Conservation (phyloP, 2,329 filamentous ascomycete species). For the Claviceps pazoutovae region DNA sequence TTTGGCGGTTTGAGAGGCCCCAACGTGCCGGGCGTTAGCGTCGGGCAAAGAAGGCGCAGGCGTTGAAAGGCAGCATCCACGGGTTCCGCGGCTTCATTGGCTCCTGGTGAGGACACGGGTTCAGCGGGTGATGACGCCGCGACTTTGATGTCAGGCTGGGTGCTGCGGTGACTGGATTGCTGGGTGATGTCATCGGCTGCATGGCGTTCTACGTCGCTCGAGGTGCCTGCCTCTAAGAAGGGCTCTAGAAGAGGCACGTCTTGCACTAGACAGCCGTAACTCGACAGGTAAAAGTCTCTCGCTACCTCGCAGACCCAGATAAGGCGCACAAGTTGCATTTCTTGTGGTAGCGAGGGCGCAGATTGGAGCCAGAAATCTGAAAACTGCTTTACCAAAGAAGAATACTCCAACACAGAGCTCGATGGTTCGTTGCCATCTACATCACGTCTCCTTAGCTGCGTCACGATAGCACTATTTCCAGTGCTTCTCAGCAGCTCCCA, state of each 20-base stretch:
- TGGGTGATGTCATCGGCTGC: constrained; percentile 6
- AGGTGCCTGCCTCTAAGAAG: constrained; percentile 13
- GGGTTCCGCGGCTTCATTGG: too few relatives aligned
- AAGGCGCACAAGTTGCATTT: constrained; percentile 12
- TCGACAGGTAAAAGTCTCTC: constrained; percentile 21
- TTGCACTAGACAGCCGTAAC: constrained; percentile 22
- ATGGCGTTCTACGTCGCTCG: constrained; percentile 3
- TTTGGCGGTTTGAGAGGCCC: constrained; percentile 14
- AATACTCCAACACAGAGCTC: constrained; percentile 13
- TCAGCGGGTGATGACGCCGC: constrained; percentile 7
- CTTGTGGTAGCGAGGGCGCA: constrained; percentile 11
- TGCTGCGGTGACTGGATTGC: not conserved
- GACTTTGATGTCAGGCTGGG: not conserved
- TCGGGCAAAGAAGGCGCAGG: constrained; percentile 20
- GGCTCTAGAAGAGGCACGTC: constrained; percentile 18
- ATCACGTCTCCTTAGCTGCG: constrained; percentile 15
- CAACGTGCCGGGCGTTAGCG: constrained; percentile 14
- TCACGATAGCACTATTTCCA: constrained; percentile 16
- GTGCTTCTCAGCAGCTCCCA: constrained; percentile 14
- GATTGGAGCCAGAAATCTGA: constrained; percentile 20
- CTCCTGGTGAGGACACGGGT: constrained; percentile 3
- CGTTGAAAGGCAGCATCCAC: constrained; percentile 20
- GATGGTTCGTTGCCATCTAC: constrained; percentile 10
- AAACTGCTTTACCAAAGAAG: constrained; percentile 16
- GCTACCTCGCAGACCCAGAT: constrained; percentile 20